Evolutionary conservation across 2,329 filamentous ascomycete species (phyloP).

Genomic region (Xylariaceae sp.): DNA sequence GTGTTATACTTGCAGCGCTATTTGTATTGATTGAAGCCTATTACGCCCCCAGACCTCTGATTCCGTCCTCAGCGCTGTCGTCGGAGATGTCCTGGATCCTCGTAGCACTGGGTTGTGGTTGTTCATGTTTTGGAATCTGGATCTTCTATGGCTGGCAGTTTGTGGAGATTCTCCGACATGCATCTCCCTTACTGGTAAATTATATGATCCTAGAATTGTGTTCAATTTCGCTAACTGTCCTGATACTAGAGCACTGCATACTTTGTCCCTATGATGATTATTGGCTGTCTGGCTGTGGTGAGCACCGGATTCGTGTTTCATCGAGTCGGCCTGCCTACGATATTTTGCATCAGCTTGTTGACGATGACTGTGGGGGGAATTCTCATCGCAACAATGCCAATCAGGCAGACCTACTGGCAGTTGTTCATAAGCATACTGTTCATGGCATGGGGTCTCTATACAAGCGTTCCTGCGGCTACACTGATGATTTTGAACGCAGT

Average conservation of each 20-base stretch:
- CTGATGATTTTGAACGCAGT: constrained; percentile 64
- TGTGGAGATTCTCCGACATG: constrained; percentile 42
- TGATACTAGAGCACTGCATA: constrained; percentile 40
- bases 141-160: constrained; percentile 51
- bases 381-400: constrained; percentile 55
- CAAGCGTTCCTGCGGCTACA: constrained; percentile 68
- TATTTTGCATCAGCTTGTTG: constrained; percentile 54
- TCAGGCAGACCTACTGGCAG: constrained; percentile 67
- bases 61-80: constrained; percentile 55
- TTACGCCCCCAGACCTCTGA: constrained; percentile 51
- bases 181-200: constrained; percentile 42
- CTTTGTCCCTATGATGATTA: constrained; percentile 32
- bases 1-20: constrained; percentile 57
- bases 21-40: constrained; percentile 65
- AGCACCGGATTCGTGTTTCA: constrained; percentile 40
- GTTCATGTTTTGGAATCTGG: constrained; percentile 51
- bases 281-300: constrained; percentile 39
- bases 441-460: constrained; percentile 70
- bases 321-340: constrained; percentile 37
- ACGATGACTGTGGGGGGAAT: constrained; percentile 53
- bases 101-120: constrained; percentile 50
- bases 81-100: constrained; percentile 54
- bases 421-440: constrained; percentile 65
- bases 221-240: constrained; percentile 19
- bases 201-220: neutral